Evolutionary conservation across 2,329 filamentous ascomycete genomes (phyloP), one percentile per base, ranked within the genome.

Genomic region (Penicillium sp.): DNA sequence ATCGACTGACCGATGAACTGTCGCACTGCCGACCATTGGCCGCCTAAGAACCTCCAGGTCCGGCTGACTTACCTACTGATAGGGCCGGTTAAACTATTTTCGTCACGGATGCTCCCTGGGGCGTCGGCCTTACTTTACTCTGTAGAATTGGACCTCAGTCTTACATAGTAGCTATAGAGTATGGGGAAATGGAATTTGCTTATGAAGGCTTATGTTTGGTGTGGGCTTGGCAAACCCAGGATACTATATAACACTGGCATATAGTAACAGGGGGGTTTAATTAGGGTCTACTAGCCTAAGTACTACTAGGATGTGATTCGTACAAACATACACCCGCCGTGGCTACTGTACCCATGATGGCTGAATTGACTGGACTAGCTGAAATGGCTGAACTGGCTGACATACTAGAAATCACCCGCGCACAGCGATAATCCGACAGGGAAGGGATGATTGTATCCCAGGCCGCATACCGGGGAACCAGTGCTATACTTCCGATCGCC

Each of bases 381-480:
- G 57, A 64, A 64, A 44, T 57, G 48, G 21, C 10, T 14, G 3
- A 36, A 24, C 16, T 40, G 8, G 18, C 21, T 10, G 21, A 43
- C 26, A 21, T 28, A 29, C 24, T 39, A 24, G 19, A 29, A 45
- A 19, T 33, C 26, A 31, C 24, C 44, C 57, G 61, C 56, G 45
- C 55, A 51, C 56, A 59, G 60, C 54, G 49, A 63, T 60, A 67
- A 63, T 54, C 60, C 63, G 56, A 56, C 55, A 63, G 62, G 54
- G 65, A 66, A 64, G 62, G 64, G 56, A 50, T 45, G 55, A 56
- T 58, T 59, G 43, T 53, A 54, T 65, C 59, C 58, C 60, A 62
- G 59, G 45, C 53, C 46, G 57, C 66, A 69, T 70, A 63, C 66
- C 67, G 66, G 67, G 64, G 68, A 67, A 70, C 59, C 48, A 56